Base-by-base conservation (phyloP, 2,329 filamentous ascomycete genomes). In the Cyphellophora europaea region DNA sequence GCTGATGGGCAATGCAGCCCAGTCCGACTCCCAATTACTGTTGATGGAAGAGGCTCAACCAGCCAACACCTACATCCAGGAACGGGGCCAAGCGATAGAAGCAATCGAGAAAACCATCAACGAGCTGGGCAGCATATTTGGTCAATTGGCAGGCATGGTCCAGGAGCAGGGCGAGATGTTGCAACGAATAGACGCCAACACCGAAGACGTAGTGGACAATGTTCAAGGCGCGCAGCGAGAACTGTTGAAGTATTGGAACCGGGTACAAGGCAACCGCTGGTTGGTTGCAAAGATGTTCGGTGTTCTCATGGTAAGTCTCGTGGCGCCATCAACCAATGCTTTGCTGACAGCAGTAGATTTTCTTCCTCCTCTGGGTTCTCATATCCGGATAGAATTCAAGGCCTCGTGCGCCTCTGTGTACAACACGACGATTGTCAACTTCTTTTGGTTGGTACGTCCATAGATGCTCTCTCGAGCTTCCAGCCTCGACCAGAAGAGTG, bases 161-260 rank as follows among this genome's bases (percentile, higher is more conserved):
- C 86, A 82, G 36, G 89, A 98, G 58, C 91, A 98, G 63, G 86
- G 84, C 42, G 91, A 95, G 61, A 93, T 94, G 82, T 93, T 98
- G 47, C 86, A 96, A 61, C 73, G 89, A 32, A 50, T 50, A 32
- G 89, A 96, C 52, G 89, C 89, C 46, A 95, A 96, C 59, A 95
- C 89, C 2, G 91, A 98, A 54, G 88, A 95, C 50, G 86, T 98
- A 5, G 89, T 98, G 36, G 89, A 96, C 53, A 98, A 98, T 51
- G 89, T 98, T n/a, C 77, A 94, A 53, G 91, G 91, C 12, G 91
- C 91, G 5, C 91, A 98, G 57, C 73, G 88, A 44, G 89, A 98
- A 61, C 58, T 98, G 53, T 76, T 98, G 63, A 95, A 95, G 59
- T 98, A 96, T 62, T 98, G 91, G 89, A 82, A 77, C 17, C 74